Evolutionary conservation across 2,329 filamentous ascomycete species (phyloP).

Genomic region (Sporothrix sp.): DNA sequence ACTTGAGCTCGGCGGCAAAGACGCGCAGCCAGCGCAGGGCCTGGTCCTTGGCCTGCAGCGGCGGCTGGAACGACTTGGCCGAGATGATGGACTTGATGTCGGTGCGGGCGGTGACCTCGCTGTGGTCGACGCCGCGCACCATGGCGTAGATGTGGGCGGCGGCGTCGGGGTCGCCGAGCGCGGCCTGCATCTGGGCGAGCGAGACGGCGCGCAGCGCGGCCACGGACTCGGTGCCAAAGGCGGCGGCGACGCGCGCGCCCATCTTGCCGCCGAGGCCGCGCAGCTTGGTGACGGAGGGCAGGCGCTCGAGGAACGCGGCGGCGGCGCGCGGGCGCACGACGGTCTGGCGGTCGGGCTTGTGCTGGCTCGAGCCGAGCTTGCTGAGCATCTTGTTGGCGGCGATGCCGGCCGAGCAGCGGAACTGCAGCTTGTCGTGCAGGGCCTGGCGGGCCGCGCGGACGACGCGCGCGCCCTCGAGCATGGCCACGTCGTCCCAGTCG

Average conservation of each 20-base stretch:
- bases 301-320: constrained; percentile 65
- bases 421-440: constrained; percentile 62
- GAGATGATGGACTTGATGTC: constrained; percentile 97
- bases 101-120: constrained; percentile 81
- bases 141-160: constrained; percentile 77
- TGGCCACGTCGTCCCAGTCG: constrained; percentile 92
- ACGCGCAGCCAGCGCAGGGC: constrained; percentile 80
- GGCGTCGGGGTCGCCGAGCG: constrained; percentile 66
- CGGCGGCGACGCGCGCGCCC: constrained; percentile 73
- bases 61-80: constrained; percentile 86
- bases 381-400: constrained; percentile 87
- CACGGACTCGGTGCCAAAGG: constrained; percentile 72
- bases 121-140: constrained; percentile 75
- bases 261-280: constrained; percentile 91
- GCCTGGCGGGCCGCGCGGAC: constrained; percentile 62
- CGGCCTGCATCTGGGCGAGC: constrained; percentile 65
- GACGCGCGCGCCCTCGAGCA: constrained; percentile 81
- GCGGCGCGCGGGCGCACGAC: constrained; percentile 82
- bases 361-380: constrained; percentile 82
- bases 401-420: constrained; percentile 86
- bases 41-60: constrained; percentile 68
- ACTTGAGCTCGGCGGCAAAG: constrained; percentile 84
- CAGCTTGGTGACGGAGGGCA: constrained; percentile 95
- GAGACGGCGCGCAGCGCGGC: constrained; percentile 63
- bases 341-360: constrained; percentile 91